Percentiles rank a stretch among this genome's conserved stretches.
These are phyloP conservation scores for Candolleomyces efflorescens DNA, from an alignment of 768 basidiomycete genomes.

Conservation along the genomic window DNA sequence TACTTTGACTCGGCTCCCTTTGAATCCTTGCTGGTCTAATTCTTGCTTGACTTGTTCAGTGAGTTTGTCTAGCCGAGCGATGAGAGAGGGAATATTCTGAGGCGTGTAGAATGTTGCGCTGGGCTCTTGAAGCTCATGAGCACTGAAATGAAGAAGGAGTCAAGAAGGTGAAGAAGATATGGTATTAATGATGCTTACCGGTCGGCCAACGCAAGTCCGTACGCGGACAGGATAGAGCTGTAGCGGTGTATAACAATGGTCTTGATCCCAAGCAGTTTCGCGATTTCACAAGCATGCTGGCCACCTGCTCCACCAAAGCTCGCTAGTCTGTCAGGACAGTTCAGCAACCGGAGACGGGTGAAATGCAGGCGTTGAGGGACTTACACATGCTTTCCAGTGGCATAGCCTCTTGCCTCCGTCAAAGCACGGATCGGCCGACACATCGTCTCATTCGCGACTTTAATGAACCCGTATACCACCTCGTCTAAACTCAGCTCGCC, in stretches of 20 bases:
- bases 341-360: background rate
- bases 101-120: slow-evolving; percentile 73
- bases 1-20: slow-evolving; percentile 59
- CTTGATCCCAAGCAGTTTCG: slow-evolving; percentile 78
- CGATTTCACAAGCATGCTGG: slow-evolving; percentile 93
- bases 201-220: slow-evolving; percentile 90
- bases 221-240: slow-evolving; percentile 90
- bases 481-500: slow-evolving; percentile 63
- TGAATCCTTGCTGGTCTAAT: slow-evolving; percentile 79
- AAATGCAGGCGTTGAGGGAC: slow-evolving; percentile 5
- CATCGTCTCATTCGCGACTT: slow-evolving; percentile 97
- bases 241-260: slow-evolving; percentile 87
- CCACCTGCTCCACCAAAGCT: slow-evolving; percentile 91
- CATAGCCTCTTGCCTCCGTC: slow-evolving; percentile 86
- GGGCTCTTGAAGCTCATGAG: slow-evolving; percentile 86
- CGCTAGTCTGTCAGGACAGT: slow-evolving; percentile 51
- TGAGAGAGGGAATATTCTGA: slow-evolving; percentile 50
- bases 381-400: slow-evolving; percentile 69
- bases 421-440: slow-evolving; percentile 86
- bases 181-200: slow-evolving; percentile 27
- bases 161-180: background rate
- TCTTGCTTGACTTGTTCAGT: slow-evolving; percentile 58
- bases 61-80: slow-evolving; percentile 66
- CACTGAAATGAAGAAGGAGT: slow-evolving; percentile 37
- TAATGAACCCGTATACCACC: slow-evolving; percentile 92